phyloP scores from a whole-genome alignment of 2,329 filamentous ascomycete genomes.

The Pseudophaeomoniella oleicola region DNA sequence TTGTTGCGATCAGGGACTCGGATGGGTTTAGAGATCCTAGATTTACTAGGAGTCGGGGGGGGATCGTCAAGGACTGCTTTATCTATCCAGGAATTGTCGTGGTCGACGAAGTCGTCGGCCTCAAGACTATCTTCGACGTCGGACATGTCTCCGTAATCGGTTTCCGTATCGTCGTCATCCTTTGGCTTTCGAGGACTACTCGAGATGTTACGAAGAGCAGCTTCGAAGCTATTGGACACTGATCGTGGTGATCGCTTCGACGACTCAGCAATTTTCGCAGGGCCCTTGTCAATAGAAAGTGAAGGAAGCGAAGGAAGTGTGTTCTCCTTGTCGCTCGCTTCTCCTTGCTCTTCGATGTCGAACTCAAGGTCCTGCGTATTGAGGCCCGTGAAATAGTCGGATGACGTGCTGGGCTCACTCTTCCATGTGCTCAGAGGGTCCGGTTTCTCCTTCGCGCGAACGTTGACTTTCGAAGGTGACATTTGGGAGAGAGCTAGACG shows the following conservation, averaged over 20 bases:
- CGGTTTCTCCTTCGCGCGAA: not conserved
- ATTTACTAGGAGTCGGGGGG: not conserved
- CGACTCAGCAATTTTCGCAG: not conserved
- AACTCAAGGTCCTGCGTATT: not conserved
- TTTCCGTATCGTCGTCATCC: not conserved
- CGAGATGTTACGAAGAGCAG: not conserved
- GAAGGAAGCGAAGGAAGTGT: not conserved
- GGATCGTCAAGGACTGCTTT: not conserved
- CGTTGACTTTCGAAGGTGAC: slow-evolving; percentile 1
- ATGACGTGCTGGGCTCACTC: not conserved
- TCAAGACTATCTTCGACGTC: not conserved
- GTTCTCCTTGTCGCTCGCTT: slow-evolving; percentile 1
- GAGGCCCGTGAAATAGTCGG: not conserved
- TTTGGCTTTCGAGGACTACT: not conserved
- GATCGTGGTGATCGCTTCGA: not conserved
- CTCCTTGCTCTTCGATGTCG: not conserved
- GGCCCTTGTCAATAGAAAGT: not conserved
- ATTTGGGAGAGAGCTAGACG: not conserved
- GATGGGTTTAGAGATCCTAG: not conserved
- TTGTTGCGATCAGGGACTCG: too few relatives aligned
- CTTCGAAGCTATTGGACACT: not conserved
- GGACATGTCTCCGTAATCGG: slow-evolving; percentile 1
- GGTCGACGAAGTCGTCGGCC: not conserved
- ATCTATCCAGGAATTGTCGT: slow-evolving; percentile 1
- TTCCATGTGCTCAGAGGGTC: not conserved